Base-by-base conservation (phyloP, 352 stramenopile species). In the Globisporangium mamillatum region DNA sequence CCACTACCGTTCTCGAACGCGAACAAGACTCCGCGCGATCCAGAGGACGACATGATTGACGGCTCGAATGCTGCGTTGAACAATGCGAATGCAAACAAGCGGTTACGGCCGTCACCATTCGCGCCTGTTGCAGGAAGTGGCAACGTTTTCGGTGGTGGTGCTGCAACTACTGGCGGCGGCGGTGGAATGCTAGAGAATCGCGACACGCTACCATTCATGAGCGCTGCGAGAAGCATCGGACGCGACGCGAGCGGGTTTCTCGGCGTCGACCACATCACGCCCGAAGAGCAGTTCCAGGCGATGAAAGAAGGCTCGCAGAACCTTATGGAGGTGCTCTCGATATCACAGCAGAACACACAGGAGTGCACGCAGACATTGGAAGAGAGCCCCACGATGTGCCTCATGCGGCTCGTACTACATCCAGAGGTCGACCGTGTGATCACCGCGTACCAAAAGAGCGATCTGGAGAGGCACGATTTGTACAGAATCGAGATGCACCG, bases 331-430 rank as follows among this genome's bases (percentile, higher is more conserved):
- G 72, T 72, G 38, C 79, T 92, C 54, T 88, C 79, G 60, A 89
- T 92, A 63, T 91, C 84, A 12, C 82, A 92, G 66, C 71, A 91
- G 66, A 89, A 90, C 67, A 92, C 84, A 10, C 82, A 92, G 44
- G 82, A 91, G 63, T 91, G 77, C 66, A 90, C 84, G 48, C 84
- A 91, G 65, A 88, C 81, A 55, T 64, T 88, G 16, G 82, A 90
- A 27, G 84, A 92, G 55, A 91, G 76, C 50, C 76, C 80, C 18
- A 77, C 67, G 3, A 73, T 82, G 74, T 86, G 78, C 66, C 60
- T 88, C 10, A 88, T 90, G 70, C 71, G 82, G 1, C 77, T 92
- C 4, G 77, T 86, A 22, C 71, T 92, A 32, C 84, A 92, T 58
- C 82, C 80, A 0, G 82, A 92, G 32, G 81, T 91, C 44, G 81